These are phyloP conservation scores for Coniochaeta prunicola DNA, from an alignment of 2,329 filamentous ascomycete species.

Conservation along the genomic window DNA sequence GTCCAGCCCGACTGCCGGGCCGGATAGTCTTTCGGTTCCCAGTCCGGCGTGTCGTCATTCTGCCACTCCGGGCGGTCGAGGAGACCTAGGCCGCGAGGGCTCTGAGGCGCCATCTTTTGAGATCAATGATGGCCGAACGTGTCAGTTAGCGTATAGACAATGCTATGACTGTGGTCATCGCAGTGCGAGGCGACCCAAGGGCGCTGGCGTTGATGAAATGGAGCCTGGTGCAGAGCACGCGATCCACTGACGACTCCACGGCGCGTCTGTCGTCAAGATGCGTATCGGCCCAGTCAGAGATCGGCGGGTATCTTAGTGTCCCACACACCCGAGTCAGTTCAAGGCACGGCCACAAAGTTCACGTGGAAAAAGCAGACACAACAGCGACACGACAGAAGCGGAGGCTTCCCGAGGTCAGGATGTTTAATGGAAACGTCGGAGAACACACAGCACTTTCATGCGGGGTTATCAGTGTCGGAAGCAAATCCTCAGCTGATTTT, in stretches of 20 bases:
- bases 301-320: not conserved
- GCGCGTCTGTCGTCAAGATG: not conserved
- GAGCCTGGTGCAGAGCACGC: too few relatives aligned
- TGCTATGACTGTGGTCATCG: not conserved
- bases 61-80: not conserved
- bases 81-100: slow-evolving; percentile 1
- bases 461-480: not conserved
- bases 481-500: not conserved
- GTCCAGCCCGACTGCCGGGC: slow-evolving; percentile 4
- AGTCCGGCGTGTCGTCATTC: not conserved
- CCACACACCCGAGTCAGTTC: not conserved
- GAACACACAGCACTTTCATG: not conserved
- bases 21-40: not conserved
- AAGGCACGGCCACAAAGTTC: not conserved
- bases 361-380: not conserved
- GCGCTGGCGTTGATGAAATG: not conserved
- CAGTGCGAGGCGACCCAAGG: not conserved
- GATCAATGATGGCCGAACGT: slow-evolving; percentile 5
- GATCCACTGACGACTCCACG: too few relatives aligned
- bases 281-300: not conserved
- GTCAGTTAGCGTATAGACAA: not conserved
- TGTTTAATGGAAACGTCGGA: not conserved
- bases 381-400: not conserved
- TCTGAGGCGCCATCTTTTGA: not conserved
- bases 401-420: not conserved